Percentiles rank a stretch among this genome's conserved stretches.
phyloP scores from a whole-genome alignment of 2,329 filamentous ascomycete species.

The Lithohypha guttulata region DNA sequence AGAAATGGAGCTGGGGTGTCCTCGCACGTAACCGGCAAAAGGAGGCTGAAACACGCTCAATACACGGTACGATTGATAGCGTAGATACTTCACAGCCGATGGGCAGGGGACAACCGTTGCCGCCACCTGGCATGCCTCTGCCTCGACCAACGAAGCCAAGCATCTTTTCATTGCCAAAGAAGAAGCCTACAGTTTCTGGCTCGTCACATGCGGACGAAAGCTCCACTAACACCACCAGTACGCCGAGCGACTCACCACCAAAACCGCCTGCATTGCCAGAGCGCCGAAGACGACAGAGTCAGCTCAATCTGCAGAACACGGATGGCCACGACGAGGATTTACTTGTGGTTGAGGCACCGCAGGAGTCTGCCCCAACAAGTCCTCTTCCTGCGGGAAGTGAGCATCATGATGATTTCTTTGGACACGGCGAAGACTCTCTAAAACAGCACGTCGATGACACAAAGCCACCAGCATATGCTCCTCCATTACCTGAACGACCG shows the following conservation, averaged over 20 bases:
- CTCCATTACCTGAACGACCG: neutral
- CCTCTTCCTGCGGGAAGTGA: conserved; percentile 33
- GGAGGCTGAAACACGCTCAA: conserved; percentile 13
- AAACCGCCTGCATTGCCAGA: conserved; percentile 41
- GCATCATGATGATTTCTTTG: conserved; percentile 20
- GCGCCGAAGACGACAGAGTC: conserved; percentile 31
- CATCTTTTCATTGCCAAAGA: conserved; percentile 48
- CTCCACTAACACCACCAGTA: conserved; percentile 23
- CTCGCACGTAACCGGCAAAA: conserved; percentile 30
- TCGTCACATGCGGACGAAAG: neutral
- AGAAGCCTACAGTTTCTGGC: conserved; percentile 50
- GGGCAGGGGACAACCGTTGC: conserved; percentile 70
- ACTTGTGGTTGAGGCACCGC: conserved; percentile 55
- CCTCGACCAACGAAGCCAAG: conserved; percentile 54
- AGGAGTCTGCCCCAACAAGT: conserved; percentile 50
- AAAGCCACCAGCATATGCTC: neutral
- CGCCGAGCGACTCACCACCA: conserved; percentile 18
- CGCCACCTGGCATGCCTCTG: conserved; percentile 68
- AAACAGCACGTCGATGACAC: neutral
- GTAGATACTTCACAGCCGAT: conserved; percentile 48
- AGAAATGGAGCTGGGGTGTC: conserved; percentile 49
- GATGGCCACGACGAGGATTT: conserved; percentile 40
- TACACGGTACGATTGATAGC: conserved; percentile 27
- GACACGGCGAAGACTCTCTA: conserved; percentile 15
- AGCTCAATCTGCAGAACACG: conserved; percentile 23